Conservation (phyloP, 208 protist species). For the Wallacemonas sp. region DNA sequence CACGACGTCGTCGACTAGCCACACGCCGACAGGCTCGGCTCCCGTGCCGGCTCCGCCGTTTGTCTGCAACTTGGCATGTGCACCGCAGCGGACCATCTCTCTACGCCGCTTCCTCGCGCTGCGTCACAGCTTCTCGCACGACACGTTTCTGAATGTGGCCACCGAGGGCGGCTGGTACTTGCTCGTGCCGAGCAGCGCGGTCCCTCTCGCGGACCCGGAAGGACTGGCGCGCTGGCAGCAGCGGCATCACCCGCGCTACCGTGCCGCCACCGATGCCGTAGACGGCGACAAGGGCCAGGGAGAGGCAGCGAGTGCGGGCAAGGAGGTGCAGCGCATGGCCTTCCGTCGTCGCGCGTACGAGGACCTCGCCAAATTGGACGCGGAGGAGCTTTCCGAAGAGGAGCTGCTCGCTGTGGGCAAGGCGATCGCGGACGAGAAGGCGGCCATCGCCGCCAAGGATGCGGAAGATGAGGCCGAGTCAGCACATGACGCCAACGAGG, state of each 20-base stretch:
- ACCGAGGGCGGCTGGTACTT: constrained; percentile 72
- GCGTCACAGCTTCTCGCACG: constrained; percentile 62
- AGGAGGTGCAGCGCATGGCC: neutral
- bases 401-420: constrained; percentile 26
- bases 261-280: neutral
- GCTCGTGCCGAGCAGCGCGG: constrained; percentile 45
- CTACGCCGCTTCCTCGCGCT: constrained; percentile 77
- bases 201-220: constrained; percentile 35
- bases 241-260: constrained; percentile 57
- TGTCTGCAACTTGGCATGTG: constrained; percentile 52
- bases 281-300: neutral
- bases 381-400: constrained; percentile 30
- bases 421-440: constrained; percentile 14
- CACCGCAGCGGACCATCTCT: constrained; percentile 48
- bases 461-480: constrained; percentile 18
- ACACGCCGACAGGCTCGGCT: neutral
- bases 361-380: constrained; percentile 22
- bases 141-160: constrained; percentile 52
- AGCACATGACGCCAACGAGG: neutral
- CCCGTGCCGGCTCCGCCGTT: constrained; percentile 40
- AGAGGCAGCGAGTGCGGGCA: neutral
- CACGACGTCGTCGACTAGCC: neutral
- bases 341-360: constrained; percentile 7
- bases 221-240: constrained; percentile 49
- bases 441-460: constrained; percentile 2